Percentiles rank a stretch among this genome's conserved stretches.
These are phyloP conservation scores for Fennellomyces sp. DNA, from an alignment of 371 early-diverging fungal species.

Conservation along the genomic window DNA sequence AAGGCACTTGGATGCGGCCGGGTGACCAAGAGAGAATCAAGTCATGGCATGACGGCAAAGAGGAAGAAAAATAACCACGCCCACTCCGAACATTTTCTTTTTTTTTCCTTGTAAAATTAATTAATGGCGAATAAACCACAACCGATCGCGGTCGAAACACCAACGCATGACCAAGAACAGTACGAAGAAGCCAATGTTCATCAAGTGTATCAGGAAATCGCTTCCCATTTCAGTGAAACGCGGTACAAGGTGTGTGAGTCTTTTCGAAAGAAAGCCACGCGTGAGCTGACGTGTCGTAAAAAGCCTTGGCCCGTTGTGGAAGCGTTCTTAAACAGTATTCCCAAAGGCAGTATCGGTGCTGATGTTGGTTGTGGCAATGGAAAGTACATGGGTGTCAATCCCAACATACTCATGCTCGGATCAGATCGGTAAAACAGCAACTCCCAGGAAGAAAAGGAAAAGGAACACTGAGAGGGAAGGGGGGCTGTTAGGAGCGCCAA, in stretches of 20 bases:
- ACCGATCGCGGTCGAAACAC: conserved; percentile 56
- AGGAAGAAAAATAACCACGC: neutral
- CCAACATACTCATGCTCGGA: conserved; percentile 75
- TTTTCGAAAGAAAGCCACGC: neutral
- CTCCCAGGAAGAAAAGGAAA: neutral
- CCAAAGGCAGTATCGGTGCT: conserved; percentile 79
- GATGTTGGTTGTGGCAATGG: conserved; percentile 99
- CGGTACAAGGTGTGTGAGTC: conserved; percentile 83
- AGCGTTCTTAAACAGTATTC: conserved; percentile 66
- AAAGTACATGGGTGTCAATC: conserved; percentile 92
- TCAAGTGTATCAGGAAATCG: conserved; percentile 91
- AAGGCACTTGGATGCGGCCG: conserved; percentile 49
- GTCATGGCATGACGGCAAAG: neutral
- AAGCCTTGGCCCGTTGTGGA: conserved; percentile 97
- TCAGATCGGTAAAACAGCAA: conserved; percentile 72
- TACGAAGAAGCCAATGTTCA: conserved; percentile 87
- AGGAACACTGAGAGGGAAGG: neutral
- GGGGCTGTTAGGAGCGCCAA: conserved; percentile 65
- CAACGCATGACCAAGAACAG: conserved; percentile 44
- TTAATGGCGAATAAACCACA: conserved; percentile 44
- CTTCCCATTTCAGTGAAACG: conserved; percentile 92
- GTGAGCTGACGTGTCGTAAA: neutral
- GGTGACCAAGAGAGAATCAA: conserved; percentile 34
- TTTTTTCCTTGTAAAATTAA: neutral
- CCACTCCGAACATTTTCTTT: neutral